Percentiles rank a stretch among this genome's conserved stretches.
Evolutionary conservation across 1,139 yeast species (phyloP).

Genomic region (Diutina ranongensis): DNA sequence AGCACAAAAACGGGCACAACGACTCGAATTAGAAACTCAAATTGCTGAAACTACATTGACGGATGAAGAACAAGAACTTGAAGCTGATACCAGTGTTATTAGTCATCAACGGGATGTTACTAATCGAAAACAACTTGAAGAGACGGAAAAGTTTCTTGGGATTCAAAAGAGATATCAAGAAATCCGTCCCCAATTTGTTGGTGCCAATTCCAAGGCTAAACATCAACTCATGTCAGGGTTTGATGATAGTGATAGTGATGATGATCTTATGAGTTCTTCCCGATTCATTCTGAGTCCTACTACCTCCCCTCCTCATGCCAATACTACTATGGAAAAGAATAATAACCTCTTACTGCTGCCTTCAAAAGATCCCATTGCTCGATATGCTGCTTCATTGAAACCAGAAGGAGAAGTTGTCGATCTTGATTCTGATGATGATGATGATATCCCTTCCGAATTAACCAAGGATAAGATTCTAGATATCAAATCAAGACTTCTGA

Average conservation of each 20-base stretch:
- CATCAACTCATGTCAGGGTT: neutral
- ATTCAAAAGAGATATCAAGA: neutral
- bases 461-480: conserved; percentile 1
- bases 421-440: neutral
- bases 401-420: neutral
- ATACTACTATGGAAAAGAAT: neutral
- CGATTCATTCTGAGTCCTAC: neutral
- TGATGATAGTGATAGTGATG: conserved; percentile 3
- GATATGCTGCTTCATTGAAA: neutral
- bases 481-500: neutral
- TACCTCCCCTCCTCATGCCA: neutral
- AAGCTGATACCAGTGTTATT: neutral
- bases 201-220: neutral
- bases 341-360: neutral
- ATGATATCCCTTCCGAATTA: neutral
- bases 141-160: neutral
- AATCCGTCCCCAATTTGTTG: neutral
- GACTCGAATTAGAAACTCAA: neutral
- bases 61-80: neutral
- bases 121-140: neutral
- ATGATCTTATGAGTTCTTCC: neutral
- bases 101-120: neutral
- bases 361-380: neutral
- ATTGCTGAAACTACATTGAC: neutral
- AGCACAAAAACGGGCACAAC: neutral